Percentiles rank a stretch among this genome's conserved stretches.
Evolutionary conservation across 2,329 filamentous ascomycete genomes (phyloP).

Genomic region (Penicillium brasilianum): DNA sequence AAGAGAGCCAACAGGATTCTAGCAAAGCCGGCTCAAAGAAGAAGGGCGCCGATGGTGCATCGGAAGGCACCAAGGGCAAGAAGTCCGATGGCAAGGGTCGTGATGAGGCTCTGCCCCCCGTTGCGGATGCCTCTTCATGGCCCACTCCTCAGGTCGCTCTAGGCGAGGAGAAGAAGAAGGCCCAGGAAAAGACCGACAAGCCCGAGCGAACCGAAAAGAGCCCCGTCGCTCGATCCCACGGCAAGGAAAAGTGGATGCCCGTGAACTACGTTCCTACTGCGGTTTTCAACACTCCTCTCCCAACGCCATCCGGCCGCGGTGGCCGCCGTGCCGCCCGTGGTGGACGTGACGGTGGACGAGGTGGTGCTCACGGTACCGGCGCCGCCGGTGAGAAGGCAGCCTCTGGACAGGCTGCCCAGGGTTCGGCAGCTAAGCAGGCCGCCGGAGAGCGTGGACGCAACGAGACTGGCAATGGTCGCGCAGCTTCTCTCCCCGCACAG

Average conservation of each 20-base stretch:
- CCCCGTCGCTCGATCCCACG: slow-evolving; percentile 59
- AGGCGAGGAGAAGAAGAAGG: slow-evolving; percentile 76
- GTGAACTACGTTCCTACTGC: slow-evolving; percentile 83
- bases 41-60: slow-evolving; percentile 41
- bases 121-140: slow-evolving; percentile 81
- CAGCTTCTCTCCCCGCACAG: slow-evolving; percentile 48
- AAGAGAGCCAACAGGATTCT: slow-evolving; percentile 47
- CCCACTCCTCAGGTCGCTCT: slow-evolving; percentile 84
- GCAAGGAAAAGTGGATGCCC: slow-evolving; percentile 84
- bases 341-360: slow-evolving; percentile 57
- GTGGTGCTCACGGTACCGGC: slow-evolving; percentile 44
- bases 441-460: slow-evolving; percentile 42
- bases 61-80: slow-evolving; percentile 43
- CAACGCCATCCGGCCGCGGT: slow-evolving; percentile 53
- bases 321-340: slow-evolving; percentile 62
- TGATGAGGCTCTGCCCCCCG: slow-evolving; percentile 62
- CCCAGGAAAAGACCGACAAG: slow-evolving; percentile 63
- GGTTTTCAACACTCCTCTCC: slow-evolving; percentile 81
- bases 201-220: slow-evolving; percentile 68
- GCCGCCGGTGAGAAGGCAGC: slow-evolving; percentile 42
- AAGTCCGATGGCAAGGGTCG: slow-evolving; percentile 48
- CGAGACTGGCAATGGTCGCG: slow-evolving; percentile 43
- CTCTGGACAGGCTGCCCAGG: slow-evolving; percentile 35
- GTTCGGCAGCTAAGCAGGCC: slow-evolving; percentile 37
- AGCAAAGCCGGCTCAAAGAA: slow-evolving; percentile 48